Evolutionary conservation across 2,329 filamentous ascomycete species (phyloP).

Genomic region (Coniochaeta pulveracea): DNA sequence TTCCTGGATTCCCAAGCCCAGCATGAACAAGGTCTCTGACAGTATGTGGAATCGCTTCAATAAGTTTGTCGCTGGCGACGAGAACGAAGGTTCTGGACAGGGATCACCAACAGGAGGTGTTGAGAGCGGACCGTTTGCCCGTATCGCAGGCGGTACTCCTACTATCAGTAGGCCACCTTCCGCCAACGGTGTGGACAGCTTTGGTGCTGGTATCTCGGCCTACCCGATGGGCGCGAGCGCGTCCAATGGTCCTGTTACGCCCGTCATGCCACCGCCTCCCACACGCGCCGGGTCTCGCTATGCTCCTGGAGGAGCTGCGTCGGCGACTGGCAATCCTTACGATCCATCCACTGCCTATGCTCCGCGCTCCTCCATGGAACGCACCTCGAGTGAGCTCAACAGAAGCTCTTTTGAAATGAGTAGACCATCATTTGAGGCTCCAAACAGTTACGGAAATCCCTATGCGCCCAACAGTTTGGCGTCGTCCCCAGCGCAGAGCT

Average conservation of each 20-base stretch:
- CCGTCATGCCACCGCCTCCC: constrained; percentile 20
- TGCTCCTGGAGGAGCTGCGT: constrained; percentile 25
- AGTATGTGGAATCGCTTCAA: constrained; percentile 89
- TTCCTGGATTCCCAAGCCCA: constrained; percentile 91
- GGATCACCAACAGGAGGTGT: constrained; percentile 44
- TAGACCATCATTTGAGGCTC: constrained; percentile 26
- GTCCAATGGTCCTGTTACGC: constrained; percentile 20
- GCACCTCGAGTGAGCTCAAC: constrained; percentile 29
- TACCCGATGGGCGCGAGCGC: constrained; percentile 18
- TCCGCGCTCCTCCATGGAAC: constrained; percentile 30
- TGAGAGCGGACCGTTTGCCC: constrained; percentile 71
- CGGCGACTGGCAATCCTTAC: constrained; percentile 14
- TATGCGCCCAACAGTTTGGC: constrained; percentile 22
- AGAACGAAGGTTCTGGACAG: constrained; percentile 53
- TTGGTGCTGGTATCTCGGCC: constrained; percentile 40
- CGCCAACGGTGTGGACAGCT: constrained; percentile 60
- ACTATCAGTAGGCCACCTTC: constrained; percentile 66
- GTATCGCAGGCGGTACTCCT: constrained; percentile 65
- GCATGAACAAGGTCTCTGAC: constrained; percentile 89
- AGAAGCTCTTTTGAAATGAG: constrained; percentile 29
- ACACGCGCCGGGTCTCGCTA: constrained; percentile 40
- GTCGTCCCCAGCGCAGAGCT: constrained; percentile 18
- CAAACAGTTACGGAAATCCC: constrained; percentile 16
- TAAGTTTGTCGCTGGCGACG: constrained; percentile 90
- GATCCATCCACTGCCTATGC: constrained; percentile 16